phyloP scores from a whole-genome alignment of 2,329 filamentous ascomycete species.

The Neofusicoccum sp. region DNA sequence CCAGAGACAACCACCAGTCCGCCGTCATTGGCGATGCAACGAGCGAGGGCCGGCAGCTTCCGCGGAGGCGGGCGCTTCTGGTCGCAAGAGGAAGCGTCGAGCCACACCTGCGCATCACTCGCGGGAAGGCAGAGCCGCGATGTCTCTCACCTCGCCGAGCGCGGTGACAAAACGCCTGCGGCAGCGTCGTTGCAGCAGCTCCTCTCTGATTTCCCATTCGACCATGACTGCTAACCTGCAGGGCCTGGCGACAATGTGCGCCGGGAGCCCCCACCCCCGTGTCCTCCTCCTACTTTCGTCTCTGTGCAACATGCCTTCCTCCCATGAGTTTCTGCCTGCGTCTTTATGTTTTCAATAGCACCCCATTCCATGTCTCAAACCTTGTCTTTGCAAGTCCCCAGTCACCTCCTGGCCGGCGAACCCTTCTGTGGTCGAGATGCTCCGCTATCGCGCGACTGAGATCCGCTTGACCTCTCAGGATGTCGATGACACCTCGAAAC shows the following conservation, averaged over 20 bases:
- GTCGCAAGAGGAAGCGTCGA: background rate
- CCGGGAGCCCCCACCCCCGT: background rate
- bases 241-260: background rate
- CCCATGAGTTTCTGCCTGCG: background rate
- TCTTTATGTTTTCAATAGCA: background rate
- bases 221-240: background rate
- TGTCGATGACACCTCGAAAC: constrained; percentile 34
- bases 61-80: background rate
- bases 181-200: background rate
- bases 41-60: background rate
- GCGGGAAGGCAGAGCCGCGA: background rate
- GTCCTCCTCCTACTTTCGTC: background rate
- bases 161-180: background rate
- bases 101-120: background rate
- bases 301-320: constrained; percentile 12
- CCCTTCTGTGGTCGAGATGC: constrained; percentile 25
- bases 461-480: constrained; percentile 37
- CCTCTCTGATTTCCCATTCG: background rate
- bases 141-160: no score
- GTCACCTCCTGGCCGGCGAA: background rate
- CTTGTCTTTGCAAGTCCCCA: background rate
- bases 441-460: constrained; percentile 37
- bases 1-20: background rate
- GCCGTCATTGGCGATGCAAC: constrained; percentile 6
- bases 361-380: background rate